phyloP scores from a whole-genome alignment of 2,329 filamentous ascomycete species.

The Orbilia quercus region DNA sequence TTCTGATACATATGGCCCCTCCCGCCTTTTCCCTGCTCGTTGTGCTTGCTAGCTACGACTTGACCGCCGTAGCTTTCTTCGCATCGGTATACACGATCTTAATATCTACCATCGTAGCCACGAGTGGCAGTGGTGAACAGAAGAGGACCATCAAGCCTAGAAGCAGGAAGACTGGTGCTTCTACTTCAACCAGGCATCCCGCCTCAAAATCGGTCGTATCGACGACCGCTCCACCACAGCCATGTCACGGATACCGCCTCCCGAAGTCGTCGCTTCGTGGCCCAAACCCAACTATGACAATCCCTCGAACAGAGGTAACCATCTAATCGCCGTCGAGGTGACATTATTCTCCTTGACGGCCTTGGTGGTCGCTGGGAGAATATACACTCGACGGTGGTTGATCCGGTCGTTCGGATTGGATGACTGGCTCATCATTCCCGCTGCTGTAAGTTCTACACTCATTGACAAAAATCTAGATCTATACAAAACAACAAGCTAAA shows the following conservation, averaged over 20 bases:
- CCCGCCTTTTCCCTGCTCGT: conserved; percentile 55
- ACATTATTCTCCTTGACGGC: conserved; percentile 64
- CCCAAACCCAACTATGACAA: conserved; percentile 66
- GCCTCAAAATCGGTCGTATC: not conserved
- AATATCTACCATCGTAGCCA: conserved; percentile 50
- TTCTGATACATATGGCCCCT: conserved; percentile 51
- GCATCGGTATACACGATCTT: conserved; percentile 55
- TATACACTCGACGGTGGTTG: conserved; percentile 61
- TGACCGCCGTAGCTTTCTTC: conserved; percentile 54
- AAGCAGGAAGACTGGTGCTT: conserved; percentile 26
- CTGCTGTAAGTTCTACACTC: conserved; percentile 33
- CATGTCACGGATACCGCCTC: conserved; percentile 61
- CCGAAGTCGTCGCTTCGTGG: conserved; percentile 64
- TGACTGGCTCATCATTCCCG: conserved; percentile 54
- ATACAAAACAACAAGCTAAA: too few species aligned
- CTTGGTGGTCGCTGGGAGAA: conserved; percentile 64
- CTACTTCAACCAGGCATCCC: conserved; percentile 7
- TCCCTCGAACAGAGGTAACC: conserved; percentile 65
- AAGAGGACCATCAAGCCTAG: conserved; percentile 17
- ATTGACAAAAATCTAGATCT: too few species aligned
- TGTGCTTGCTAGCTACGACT: conserved; percentile 51
- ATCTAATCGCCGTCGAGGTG: conserved; percentile 64
- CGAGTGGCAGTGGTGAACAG: conserved; percentile 34
- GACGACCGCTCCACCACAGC: not conserved
- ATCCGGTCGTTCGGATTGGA: conserved; percentile 50